These are phyloP conservation scores for Calocera cornea DNA, from an alignment of 768 basidiomycete species.

Conservation along the genomic window DNA sequence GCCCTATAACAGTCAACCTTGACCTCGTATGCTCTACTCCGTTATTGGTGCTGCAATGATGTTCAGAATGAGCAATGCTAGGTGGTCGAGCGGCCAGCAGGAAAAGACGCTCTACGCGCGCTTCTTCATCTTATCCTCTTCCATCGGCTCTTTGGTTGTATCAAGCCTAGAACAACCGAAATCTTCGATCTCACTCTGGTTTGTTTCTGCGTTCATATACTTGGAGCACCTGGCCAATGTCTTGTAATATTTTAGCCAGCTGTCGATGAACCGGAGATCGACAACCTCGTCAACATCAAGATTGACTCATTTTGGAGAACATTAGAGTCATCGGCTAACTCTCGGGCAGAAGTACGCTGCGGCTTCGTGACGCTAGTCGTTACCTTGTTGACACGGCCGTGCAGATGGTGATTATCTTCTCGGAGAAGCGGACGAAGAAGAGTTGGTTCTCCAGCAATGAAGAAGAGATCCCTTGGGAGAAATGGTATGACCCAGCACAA, in stretches of 20 bases:
- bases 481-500: background rate
- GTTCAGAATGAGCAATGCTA: conserved; percentile 19
- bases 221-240: background rate
- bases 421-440: conserved; percentile 64
- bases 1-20: background rate
- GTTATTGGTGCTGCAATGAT: background rate
- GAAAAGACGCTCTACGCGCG: conserved; percentile 60
- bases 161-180: conserved; percentile 64
- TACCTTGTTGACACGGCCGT: background rate
- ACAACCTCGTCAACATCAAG: conserved; percentile 57
- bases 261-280: conserved; percentile 58
- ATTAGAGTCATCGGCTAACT: conserved; percentile 33
- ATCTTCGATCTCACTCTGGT: conserved; percentile 80
- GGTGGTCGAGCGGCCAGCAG: conserved; percentile 58
- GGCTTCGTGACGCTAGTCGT: conserved; percentile 54
- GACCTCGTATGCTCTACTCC: background rate
- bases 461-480: conserved; percentile 1
- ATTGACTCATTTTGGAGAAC: conserved; percentile 69
- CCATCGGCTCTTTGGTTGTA: conserved; percentile 66
- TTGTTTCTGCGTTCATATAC: conserved; percentile 14
- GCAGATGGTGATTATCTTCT: conserved; percentile 60
- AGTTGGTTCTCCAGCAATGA: conserved; percentile 35
- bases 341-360: conserved; percentile 18
- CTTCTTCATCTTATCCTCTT: conserved; percentile 73
- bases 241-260: conserved; percentile 41